phyloP scores from a whole-genome alignment of 2,329 filamentous ascomycete species.

The Ceratocystis cacaofunesta region DNA sequence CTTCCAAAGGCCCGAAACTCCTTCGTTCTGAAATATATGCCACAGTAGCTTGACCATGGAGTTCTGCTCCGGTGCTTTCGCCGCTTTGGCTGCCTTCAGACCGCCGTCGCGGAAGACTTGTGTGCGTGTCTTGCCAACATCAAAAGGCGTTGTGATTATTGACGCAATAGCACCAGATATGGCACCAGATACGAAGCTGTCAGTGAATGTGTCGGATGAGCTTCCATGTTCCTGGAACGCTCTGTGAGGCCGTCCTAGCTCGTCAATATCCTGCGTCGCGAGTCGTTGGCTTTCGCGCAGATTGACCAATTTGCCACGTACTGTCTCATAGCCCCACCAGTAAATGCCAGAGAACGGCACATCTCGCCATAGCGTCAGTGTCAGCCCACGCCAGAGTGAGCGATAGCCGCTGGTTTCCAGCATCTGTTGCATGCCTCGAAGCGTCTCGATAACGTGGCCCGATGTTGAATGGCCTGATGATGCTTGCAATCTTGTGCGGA shows the following conservation, averaged over 20 bases:
- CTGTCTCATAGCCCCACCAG: conserved; percentile 93
- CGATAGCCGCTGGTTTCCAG: conserved; percentile 60
- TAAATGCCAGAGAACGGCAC: conserved; percentile 95
- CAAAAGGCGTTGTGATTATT: conserved; percentile 83
- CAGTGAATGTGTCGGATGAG: conserved; percentile 62
- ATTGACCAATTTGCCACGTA: conserved; percentile 57
- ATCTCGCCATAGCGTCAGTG: conserved; percentile 86
- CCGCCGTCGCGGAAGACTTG: conserved; percentile 57
- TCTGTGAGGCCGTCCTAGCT: conserved; percentile 23
- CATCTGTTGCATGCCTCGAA: conserved; percentile 64
- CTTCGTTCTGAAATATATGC: conserved; percentile 83
- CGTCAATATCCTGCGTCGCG: conserved; percentile 10
- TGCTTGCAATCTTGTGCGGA: conserved; percentile 82
- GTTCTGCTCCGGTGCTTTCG: conserved; percentile 53
- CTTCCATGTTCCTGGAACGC: conserved; percentile 52
- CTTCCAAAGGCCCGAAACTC: conserved; percentile 64
- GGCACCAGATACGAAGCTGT: conserved; percentile 80
- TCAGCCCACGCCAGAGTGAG: conserved; percentile 80
- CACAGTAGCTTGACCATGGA: conserved; percentile 71
- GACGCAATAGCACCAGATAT: conserved; percentile 72
- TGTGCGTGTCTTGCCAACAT: conserved; percentile 90
- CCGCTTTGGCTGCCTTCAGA: conserved; percentile 23
- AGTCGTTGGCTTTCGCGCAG: conserved; percentile 22
- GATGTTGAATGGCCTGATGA: conserved; percentile 42
- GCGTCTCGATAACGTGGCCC: conserved; percentile 63